Evolutionary conservation across 257 asterid species (phyloP).

Genomic region (Henckelia pumila): DNA sequence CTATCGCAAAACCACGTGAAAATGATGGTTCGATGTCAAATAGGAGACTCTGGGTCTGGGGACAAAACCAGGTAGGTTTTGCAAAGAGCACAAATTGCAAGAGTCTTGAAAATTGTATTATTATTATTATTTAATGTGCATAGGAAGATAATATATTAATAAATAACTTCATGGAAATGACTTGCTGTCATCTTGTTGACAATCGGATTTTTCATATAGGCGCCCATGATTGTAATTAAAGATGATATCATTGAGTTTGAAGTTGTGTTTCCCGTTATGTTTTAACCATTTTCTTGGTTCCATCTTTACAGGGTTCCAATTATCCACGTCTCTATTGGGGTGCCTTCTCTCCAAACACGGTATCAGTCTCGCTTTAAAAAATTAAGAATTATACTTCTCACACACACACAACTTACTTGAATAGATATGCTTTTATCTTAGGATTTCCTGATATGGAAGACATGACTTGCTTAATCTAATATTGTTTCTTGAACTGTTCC

Average conservation of each 20-base stretch:
- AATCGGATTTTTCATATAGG: background rate
- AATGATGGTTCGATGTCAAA: constrained; percentile 72
- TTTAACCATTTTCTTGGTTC: constrained; percentile 10
- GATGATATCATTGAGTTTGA: background rate
- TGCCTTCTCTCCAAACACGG: constrained; percentile 76
- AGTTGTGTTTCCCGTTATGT: constrained; percentile 9
- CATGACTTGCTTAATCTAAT: background rate
- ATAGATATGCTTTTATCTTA: constrained; percentile 13
- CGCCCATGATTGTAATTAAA: background rate
- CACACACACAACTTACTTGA: constrained; percentile 14
- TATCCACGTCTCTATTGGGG: constrained; percentile 76
- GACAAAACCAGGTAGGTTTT: constrained; percentile 82
- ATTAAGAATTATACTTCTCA: background rate
- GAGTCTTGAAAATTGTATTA: background rate
- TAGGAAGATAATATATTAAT: background rate
- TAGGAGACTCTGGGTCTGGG: constrained; percentile 96
- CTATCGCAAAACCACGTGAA: constrained; percentile 82
- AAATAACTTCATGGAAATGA: too few relatives aligned
- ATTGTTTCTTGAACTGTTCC: background rate
- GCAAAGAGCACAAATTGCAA: background rate
- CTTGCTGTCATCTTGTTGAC: background rate
- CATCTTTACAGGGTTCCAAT: constrained; percentile 63
- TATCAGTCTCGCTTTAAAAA: constrained; percentile 28
- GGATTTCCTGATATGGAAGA: constrained; percentile 1
- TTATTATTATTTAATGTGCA: constrained; percentile 13